phyloP scores from a whole-genome alignment of 768 basidiomycete species.

The Leucocoprinus leucothites region DNA sequence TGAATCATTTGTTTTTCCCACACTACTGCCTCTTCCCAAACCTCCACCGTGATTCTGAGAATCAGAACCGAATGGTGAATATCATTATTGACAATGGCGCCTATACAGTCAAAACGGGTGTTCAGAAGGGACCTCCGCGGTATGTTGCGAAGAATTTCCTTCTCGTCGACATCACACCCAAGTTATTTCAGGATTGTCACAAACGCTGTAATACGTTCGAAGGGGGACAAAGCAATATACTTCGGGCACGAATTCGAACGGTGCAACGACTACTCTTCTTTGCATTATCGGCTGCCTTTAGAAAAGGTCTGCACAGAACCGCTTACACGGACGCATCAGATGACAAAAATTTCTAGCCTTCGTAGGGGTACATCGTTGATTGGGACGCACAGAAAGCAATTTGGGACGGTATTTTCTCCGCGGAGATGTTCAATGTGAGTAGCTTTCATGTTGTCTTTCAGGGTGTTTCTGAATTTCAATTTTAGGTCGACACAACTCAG shows the following conservation, averaged over 20 bases:
- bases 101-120: constrained; percentile 73
- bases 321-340: constrained; percentile 5
- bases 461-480: neutral
- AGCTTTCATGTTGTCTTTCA: neutral
- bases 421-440: constrained; percentile 61
- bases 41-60: constrained; percentile 10
- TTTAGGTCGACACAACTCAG: constrained; percentile 67
- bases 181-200: constrained; percentile 52
- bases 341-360: constrained; percentile 18
- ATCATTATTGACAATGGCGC: constrained; percentile 89
- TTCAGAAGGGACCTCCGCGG: constrained; percentile 31
- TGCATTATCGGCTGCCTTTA: constrained; percentile 82
- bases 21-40: neutral
- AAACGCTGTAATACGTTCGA: constrained; percentile 84
- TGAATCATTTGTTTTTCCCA: neutral
- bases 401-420: constrained; percentile 89
- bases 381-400: constrained; percentile 96
- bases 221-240: constrained; percentile 78
- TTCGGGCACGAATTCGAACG: constrained; percentile 80
- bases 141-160: neutral
- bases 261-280: constrained; percentile 77
- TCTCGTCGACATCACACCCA: constrained; percentile 4
- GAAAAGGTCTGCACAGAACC: constrained; percentile 60
- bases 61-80: constrained; percentile 24
- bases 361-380: constrained; percentile 86